phyloP scores from a whole-genome alignment of 2,329 filamentous ascomycete species.

The Colletotrichum liaoningense region DNA sequence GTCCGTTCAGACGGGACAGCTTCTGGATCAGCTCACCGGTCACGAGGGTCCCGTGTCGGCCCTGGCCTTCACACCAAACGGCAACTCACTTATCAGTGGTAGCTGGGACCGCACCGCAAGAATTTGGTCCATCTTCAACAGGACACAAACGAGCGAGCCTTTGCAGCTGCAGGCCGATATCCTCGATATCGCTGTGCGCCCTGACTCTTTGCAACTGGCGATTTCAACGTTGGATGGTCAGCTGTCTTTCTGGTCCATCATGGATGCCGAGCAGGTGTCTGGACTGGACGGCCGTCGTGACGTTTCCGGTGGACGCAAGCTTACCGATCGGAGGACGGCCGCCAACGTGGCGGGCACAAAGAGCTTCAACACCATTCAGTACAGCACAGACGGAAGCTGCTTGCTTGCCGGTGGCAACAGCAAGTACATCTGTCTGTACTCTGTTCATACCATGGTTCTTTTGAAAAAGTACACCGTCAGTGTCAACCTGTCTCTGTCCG shows the following conservation, averaged over 20 bases:
- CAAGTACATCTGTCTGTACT: constrained; percentile 98
- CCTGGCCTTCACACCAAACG: constrained; percentile 89
- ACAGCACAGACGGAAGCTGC: constrained; percentile 92
- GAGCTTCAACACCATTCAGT: constrained; percentile 86
- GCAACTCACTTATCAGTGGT: constrained; percentile 85
- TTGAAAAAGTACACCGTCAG: constrained; percentile 97
- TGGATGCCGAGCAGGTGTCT: constrained; percentile 86
- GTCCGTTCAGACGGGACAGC: constrained; percentile 97
- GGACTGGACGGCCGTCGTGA: constrained; percentile 92
- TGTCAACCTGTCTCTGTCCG: constrained; percentile 93
- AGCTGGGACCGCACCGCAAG: constrained; percentile 97
- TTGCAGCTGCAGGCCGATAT: constrained; percentile 93
- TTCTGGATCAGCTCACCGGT: constrained; percentile 89
- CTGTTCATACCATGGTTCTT: constrained; percentile 90
- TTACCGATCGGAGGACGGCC: constrained; percentile 88
- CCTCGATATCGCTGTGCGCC: constrained; percentile 85
- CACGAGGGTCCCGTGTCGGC: constrained; percentile 95
- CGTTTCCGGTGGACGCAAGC: constrained; percentile 89
- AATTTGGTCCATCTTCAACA: constrained; percentile 94
- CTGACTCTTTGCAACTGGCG: constrained; percentile 90
- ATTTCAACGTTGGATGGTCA: constrained; percentile 95
- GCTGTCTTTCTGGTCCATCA: constrained; percentile 93
- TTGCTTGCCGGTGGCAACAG: constrained; percentile 93
- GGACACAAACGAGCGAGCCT: constrained; percentile 95
- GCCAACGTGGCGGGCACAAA: constrained; percentile 93